phyloP scores from a whole-genome alignment of 2,329 filamentous ascomycete genomes.

The Alternaria sp. region DNA sequence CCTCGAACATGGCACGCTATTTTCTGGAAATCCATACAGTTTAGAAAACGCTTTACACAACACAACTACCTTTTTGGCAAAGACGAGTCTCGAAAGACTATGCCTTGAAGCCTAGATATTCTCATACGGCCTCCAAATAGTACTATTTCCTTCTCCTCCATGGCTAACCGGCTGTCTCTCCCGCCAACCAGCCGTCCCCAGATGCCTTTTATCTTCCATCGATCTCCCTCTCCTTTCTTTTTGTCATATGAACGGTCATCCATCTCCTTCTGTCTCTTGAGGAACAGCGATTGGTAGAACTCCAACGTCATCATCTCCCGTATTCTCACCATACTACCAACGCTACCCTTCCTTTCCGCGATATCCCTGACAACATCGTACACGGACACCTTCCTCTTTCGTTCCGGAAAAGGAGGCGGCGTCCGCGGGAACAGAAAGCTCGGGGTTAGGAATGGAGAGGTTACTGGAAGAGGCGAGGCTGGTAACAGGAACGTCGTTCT shows the following conservation, averaged over 20 bases:
- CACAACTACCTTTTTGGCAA: not conserved
- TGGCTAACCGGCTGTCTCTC: not conserved
- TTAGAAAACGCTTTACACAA: not conserved
- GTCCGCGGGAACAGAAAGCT: slow-evolving; percentile 24
- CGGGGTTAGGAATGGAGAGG: slow-evolving; percentile 14
- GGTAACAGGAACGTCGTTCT: slow-evolving; percentile 1
- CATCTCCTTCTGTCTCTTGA: slow-evolving; percentile 10
- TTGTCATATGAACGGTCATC: not conserved
- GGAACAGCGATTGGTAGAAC: slow-evolving; percentile 19
- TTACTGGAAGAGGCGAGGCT: slow-evolving; percentile 1
- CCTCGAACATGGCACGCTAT: not conserved
- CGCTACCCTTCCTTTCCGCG: slow-evolving; percentile 4
- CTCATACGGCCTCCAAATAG: not conserved
- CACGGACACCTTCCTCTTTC: not conserved
- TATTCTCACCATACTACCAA: slow-evolving; percentile 6
- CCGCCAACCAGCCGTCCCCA: not conserved
- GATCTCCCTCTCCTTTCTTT: not conserved
- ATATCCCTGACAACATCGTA: not conserved
- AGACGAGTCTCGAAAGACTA: not conserved
- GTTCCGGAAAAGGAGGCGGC: slow-evolving; percentile 13
- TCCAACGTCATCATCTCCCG: slow-evolving; percentile 11
- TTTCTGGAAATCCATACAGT: not conserved
- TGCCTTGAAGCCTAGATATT: not conserved
- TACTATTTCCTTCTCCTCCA: not conserved
- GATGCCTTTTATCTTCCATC: not conserved